Conservation (phyloP, 371 early-diverging fungal genomes). For the Mucor irregularis region DNA sequence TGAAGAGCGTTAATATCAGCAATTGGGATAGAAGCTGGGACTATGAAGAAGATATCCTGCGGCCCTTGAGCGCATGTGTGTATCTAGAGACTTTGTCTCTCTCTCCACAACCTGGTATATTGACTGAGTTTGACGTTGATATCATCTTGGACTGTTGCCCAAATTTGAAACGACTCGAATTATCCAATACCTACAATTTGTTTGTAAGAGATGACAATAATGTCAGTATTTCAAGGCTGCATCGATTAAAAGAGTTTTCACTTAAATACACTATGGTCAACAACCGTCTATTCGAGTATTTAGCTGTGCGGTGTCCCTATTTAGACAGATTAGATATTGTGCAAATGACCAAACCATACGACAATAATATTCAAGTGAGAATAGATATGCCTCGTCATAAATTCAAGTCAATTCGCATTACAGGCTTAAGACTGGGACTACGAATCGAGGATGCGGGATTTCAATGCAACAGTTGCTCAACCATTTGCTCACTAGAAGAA, state of each 20-base stretch:
- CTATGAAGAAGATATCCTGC: constrained; percentile 11
- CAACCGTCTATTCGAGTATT: constrained; percentile 13
- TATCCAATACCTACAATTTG: constrained; percentile 14
- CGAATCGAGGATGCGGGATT: constrained; percentile 16
- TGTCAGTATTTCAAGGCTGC: neutral
- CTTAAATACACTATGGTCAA: constrained; percentile 13
- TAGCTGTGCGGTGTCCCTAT: constrained; percentile 11
- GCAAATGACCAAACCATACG: constrained; percentile 16
- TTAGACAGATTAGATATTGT: constrained; percentile 3
- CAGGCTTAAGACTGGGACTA: constrained; percentile 7
- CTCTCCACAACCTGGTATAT: constrained; percentile 14
- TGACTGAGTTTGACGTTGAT: constrained; percentile 21
- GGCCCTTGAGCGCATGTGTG: neutral
- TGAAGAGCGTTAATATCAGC: constrained; percentile 4
- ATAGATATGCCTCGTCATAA: constrained; percentile 15
- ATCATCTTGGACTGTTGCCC: constrained; percentile 5
- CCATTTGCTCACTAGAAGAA: constrained; percentile 12
- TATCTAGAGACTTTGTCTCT: neutral
- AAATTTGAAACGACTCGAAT: neutral
- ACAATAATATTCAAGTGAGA: constrained; percentile 9
- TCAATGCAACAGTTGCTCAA: constrained; percentile 8
- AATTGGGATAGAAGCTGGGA: constrained; percentile 24
- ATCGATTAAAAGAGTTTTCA: constrained; percentile 1
- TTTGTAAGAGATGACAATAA: constrained; percentile 8
- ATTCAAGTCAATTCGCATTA: constrained; percentile 9